Evolutionary conservation across 2,329 filamentous ascomycete species (phyloP).

Genomic region (Alternaria triticina): DNA sequence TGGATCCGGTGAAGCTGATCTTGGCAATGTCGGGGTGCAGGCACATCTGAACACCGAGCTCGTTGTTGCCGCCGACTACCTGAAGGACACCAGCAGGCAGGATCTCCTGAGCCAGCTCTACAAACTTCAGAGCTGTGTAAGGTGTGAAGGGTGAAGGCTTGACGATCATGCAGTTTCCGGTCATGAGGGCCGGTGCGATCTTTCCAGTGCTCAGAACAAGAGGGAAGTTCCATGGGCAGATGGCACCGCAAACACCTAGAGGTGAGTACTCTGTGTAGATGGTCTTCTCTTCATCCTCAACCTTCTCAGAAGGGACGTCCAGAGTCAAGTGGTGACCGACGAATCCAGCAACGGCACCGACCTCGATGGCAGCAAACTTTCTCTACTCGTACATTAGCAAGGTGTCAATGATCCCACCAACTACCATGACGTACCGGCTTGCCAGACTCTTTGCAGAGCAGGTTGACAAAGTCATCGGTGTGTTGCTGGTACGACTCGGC

Average conservation of each 20-base stretch:
- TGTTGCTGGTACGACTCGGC: conserved; percentile 33
- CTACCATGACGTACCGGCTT: conserved; percentile 38
- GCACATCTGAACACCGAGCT: conserved; percentile 65
- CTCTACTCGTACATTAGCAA: conserved; percentile 35
- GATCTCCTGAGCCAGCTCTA: conserved; percentile 63
- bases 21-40: conserved; percentile 66
- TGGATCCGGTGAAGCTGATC: conserved; percentile 69
- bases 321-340: conserved; percentile 48
- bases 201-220: conserved; percentile 61
- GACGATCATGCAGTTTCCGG: conserved; percentile 63
- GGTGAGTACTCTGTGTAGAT: conserved; percentile 56
- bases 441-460: conserved; percentile 46
- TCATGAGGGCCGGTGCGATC: conserved; percentile 62
- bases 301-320: conserved; percentile 47
- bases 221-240: conserved; percentile 59
- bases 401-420: too few relatives aligned
- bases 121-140: conserved; percentile 65
- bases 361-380: conserved; percentile 51
- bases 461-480: conserved; percentile 36
- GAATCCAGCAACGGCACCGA: conserved; percentile 43
- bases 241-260: conserved; percentile 54
- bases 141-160: conserved; percentile 66
- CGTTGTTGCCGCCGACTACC: conserved; percentile 65
- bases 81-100: conserved; percentile 70
- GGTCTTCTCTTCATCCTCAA: conserved; percentile 55